Percentiles rank a stretch among this genome's conserved stretches.
Evolutionary conservation across 164 flowering plant genomes (phyloP).

Genomic region (Magnolia kwangsiensis): DNA sequence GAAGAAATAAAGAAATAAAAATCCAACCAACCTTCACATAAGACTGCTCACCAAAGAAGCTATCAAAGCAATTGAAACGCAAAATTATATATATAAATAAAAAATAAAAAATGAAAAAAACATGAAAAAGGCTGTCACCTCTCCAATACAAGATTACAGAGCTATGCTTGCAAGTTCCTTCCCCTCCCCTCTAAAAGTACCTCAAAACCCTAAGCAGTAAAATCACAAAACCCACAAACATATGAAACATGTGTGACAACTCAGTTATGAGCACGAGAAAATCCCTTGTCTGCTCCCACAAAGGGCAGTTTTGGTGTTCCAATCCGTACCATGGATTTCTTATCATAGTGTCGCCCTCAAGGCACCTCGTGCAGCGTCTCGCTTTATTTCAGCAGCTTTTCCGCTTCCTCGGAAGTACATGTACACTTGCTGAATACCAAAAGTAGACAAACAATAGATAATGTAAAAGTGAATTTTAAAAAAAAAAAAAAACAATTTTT

Average conservation of each 20-base stretch:
- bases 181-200: neutral
- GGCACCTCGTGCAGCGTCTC: slow-evolving; percentile 69
- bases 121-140: neutral
- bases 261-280: neutral
- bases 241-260: slow-evolving; percentile 3
- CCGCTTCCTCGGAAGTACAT: slow-evolving; percentile 93
- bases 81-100: no score
- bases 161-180: slow-evolving; percentile 4
- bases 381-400: slow-evolving; percentile 72
- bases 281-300: neutral
- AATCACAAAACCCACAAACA: slow-evolving; percentile 1
- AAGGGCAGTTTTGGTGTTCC: slow-evolving; percentile 12
- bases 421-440: slow-evolving; percentile 75
- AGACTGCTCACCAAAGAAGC: neutral
- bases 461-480: neutral
- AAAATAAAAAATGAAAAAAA: neutral
- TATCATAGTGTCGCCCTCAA: slow-evolving; percentile 51
- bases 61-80: no score
- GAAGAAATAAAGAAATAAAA: no score
- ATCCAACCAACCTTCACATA: neutral
- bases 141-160: slow-evolving; percentile 1
- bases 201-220: neutral
- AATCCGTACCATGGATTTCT: neutral
- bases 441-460: neutral
- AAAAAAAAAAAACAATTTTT: neutral